phyloP scores from a whole-genome alignment of 139 green algal species.

The Desmodesmus armatus region DNA sequence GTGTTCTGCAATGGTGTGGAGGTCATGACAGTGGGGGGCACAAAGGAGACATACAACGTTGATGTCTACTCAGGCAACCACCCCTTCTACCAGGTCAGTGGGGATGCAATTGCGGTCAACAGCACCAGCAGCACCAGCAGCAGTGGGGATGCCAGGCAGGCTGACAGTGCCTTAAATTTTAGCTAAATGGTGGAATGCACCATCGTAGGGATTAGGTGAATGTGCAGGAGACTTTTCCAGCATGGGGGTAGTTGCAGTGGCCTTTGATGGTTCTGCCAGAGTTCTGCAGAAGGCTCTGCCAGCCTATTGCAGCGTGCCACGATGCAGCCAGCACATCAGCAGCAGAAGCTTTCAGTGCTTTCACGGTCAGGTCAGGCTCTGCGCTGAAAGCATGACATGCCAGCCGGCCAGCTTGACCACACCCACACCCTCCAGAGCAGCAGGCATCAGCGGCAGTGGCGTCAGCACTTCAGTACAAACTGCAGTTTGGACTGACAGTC shows the following conservation, averaged over 20 bases:
- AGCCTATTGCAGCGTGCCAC: background rate
- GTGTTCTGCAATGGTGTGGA: slow-evolving; percentile 98
- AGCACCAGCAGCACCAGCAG: background rate
- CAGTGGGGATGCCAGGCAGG: too few species aligned
- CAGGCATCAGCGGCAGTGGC: too few species aligned
- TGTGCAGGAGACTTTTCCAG: too few species aligned
- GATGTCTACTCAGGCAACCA: slow-evolving; percentile 98
- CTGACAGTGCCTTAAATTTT: too few species aligned
- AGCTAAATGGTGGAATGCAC: too few species aligned
- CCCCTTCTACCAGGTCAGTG: slow-evolving; percentile 88
- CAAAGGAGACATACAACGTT: slow-evolving; percentile 89
- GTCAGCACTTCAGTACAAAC: too few species aligned
- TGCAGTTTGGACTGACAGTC: too few species aligned
- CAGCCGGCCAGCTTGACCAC: background rate
- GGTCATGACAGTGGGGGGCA: slow-evolving; percentile 92
- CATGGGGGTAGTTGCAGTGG: too few species aligned
- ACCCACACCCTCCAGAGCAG: too few species aligned
- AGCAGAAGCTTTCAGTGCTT: too few species aligned
- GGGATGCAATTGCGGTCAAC: background rate
- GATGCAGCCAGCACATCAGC: background rate
- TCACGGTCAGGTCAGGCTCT: too few species aligned
- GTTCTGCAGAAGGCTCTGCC: background rate
- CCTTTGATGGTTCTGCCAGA: background rate
- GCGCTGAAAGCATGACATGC: background rate
- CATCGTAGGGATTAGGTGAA: too few species aligned